Evolutionary conservation across 2,329 filamentous ascomycete genomes (phyloP), one percentile per base, ranked within the genome.

Genomic region (Cytospora paraplurivora): DNA sequence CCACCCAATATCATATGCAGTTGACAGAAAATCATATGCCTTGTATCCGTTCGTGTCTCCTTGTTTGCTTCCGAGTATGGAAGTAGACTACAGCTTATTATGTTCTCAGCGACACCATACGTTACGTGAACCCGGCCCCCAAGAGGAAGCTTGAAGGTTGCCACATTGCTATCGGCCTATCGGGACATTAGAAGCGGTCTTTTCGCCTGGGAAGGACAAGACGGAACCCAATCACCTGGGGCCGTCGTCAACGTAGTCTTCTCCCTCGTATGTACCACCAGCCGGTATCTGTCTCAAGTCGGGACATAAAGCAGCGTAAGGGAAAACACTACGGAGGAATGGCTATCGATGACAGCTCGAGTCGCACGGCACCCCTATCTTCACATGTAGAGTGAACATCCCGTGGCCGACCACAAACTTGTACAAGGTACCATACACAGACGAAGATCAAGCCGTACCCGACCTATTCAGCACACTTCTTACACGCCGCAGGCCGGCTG

Each of bases 1-100:
- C 38, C 17, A 38, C 51, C 33, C 51, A 37, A 47, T 55, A 12
- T n/a, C 44, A 47, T 27, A 47, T 47, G 44, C 44, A 47, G n/a
- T 7, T 21, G 19, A 19, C 19, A 4, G 44, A 47, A 21, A n/a
- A 47, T n/a, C n/a, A 47, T 19, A 47, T 47, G n/a, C n/a, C n/a
- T 47, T 19, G n/a, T 37, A 13, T 47, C 19, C n/a, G 21, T 47
- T 19, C 8, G 44, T 47, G 44, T 19, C n/a, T 47, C 44, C n/a
- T 21, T 47, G 21, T 47, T 47, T 21, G n/a, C n/a, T 47, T 47
- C n/a, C 44, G 21, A 17, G 17, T 19, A 10, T 47, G 41, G 17
- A 21, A 47, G 44, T 10, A 19, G 27, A 27, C 27, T 27, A 27
- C 27, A 27, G 27, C 27, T 27, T 27, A 27, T 27, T 10, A 10